Evolutionary conservation across 441 rosid genomes (phyloP), one percentile per base, ranked within the genome.

Genomic region (Jatropha podagrica): DNA sequence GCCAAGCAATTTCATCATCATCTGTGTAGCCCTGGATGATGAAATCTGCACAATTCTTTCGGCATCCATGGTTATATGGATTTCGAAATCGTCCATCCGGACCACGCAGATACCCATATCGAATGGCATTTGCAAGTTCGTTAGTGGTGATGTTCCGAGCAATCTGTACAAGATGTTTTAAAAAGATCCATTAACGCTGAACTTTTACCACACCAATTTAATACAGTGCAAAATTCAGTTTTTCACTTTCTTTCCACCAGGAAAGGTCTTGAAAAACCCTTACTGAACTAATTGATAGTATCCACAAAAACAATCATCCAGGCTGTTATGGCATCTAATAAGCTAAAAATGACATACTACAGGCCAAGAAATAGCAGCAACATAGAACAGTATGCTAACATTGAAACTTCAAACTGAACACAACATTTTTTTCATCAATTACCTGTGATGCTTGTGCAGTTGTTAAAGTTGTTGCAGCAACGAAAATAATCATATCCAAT

Each of bases 41-140:
- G 85, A 95, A 92, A 85, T 95, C 97, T 2, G 87, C 27, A 77
- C 99, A 95, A 74, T 95, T 95, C 82, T 90, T 93, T 84, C 52
- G 83, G 80, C 92, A 93, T 6, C 99, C 99, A 62, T 88, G 98
- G 83, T 93, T 93, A 74, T 95, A 95, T 51, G 99, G 98, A 74
- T 95, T 95, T 73, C 86, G 87, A 49, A 92, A 93, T 76, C 73
- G 85, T 26, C 99, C 97, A 49, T 93, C 93, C 40, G 92, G 85
- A 42, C 95, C 90, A 18, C 74, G 89, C 71, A 95, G 90, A 75
- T 95, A 95, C 17, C 86, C 88, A 59, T 93, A 91, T 1, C 99
- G 90, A 70, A 76, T 60, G 56, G 87, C 74, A 76, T 95, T 95
- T 52, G 97, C 92, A 69, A 88, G 49, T 74, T 95, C 97, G 60